Conservation (phyloP, 225 moss, liverwort and hornwort genomes). For the Neckera pumila region DNA sequence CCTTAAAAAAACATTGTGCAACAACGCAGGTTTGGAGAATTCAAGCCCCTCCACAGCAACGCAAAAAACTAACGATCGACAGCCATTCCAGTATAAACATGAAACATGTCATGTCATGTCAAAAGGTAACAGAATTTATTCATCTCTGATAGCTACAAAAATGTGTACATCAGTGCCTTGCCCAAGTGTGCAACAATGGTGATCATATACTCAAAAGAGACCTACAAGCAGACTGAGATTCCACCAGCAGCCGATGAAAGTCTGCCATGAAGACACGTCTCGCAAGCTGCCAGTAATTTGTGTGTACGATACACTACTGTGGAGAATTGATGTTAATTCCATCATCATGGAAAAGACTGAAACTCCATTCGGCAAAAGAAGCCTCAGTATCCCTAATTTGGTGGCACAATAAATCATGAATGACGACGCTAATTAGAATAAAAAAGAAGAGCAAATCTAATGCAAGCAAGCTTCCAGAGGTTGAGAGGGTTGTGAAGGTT, state of each 20-base stretch:
- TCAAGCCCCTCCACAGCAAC: neutral
- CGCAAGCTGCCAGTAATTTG: neutral
- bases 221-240: neutral
- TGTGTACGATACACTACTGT: neutral
- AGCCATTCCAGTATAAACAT: neutral
- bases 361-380: neutral
- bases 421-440: neutral
- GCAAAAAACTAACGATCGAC: neutral
- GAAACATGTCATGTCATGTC: neutral
- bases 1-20: neutral
- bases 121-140: neutral
- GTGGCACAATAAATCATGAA: neutral
- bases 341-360: neutral
- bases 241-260: neutral
- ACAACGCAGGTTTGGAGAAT: neutral
- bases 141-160: neutral
- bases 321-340: neutral
- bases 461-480: neutral
- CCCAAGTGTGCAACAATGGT: constrained; percentile 4
- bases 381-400: neutral
- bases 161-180: neutral
- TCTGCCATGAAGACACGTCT: neutral
- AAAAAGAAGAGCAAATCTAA: neutral
- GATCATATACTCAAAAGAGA: neutral
- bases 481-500: neutral